Conservation (phyloP, 129 eudicot genomes). For the Ambrosia artemisiifolia region DNA sequence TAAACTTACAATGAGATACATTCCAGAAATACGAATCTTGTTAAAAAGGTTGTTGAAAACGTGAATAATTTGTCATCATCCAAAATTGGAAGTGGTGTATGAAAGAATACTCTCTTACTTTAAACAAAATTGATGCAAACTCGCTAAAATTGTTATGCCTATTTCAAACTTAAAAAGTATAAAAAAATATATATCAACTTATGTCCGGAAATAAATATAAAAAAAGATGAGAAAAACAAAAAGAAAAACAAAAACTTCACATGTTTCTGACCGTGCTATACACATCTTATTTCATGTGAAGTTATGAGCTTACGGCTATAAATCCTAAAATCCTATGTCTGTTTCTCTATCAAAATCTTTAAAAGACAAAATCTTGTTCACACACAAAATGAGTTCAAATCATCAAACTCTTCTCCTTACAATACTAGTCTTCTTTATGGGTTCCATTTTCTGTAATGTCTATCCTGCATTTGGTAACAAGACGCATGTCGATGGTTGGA, state of each 20-base stretch:
- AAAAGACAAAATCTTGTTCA: background rate
- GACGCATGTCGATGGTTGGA: background rate
- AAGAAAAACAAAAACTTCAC: background rate
- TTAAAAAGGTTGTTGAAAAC: background rate
- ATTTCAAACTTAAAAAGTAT: background rate
- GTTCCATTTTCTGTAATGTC: background rate
- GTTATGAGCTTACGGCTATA: conserved; percentile 10
- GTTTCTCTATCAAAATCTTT: background rate
- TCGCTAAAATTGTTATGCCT: background rate
- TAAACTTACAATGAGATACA: background rate
- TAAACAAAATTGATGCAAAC: background rate
- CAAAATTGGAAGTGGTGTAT: background rate
- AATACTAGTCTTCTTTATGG: background rate
- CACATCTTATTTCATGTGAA: conserved; percentile 3
- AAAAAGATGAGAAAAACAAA: no score
- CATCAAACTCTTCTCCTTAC: conserved; percentile 15
- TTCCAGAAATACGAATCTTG: background rate
- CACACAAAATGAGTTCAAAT: conserved; percentile 12
- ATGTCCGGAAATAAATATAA: no score
- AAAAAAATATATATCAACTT: background rate
- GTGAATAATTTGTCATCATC: background rate
- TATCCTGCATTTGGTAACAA: conserved; percentile 8
- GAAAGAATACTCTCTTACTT: background rate
- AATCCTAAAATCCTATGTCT: background rate
- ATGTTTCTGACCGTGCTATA: background rate